phyloP scores from a whole-genome alignment of 768 basidiomycete species.

The Auricularia sp. region DNA sequence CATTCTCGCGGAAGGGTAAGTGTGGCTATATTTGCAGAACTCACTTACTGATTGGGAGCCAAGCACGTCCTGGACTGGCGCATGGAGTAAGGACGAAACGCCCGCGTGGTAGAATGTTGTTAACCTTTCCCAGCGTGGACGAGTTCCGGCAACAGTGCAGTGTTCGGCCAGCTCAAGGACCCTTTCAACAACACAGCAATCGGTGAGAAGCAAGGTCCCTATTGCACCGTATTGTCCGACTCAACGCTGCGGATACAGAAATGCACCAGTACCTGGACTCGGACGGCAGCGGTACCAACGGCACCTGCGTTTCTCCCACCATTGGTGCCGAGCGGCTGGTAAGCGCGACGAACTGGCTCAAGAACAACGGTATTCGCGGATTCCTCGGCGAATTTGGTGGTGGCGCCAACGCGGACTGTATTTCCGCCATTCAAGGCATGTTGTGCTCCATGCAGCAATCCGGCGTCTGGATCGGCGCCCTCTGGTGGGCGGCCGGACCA shows the following conservation, averaged over 20 bases:
- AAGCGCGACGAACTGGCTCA: conserved; percentile 50
- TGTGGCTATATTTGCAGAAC: conserved; percentile 38
- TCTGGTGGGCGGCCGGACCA: conserved; percentile 56
- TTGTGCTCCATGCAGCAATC: neutral
- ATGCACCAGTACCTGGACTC: conserved; percentile 67
- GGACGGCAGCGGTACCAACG: conserved; percentile 43
- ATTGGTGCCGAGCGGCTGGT: conserved; percentile 50
- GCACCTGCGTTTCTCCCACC: conserved; percentile 46
- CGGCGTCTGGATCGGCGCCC: conserved; percentile 11
- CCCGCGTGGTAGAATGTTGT: neutral
- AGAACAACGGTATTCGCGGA: conserved; percentile 50
- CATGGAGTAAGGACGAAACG: conserved; percentile 10
- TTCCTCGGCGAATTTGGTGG: conserved; percentile 57
- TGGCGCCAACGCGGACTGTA: conserved; percentile 22
- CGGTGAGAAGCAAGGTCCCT: neutral
- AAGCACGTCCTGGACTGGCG: conserved; percentile 8
- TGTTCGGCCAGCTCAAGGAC: conserved; percentile 43
- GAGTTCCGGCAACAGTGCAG: conserved; percentile 46
- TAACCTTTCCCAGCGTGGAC: conserved; percentile 26
- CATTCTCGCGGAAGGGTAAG: conserved; percentile 30
- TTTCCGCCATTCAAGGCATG: conserved; percentile 2
- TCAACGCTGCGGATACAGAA: conserved; percentile 25
- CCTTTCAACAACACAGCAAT: conserved; percentile 55
- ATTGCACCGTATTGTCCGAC: neutral
- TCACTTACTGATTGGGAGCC: neutral